phyloP scores from a whole-genome alignment of 768 basidiomycete genomes.

The Serendipita vermifera region DNA sequence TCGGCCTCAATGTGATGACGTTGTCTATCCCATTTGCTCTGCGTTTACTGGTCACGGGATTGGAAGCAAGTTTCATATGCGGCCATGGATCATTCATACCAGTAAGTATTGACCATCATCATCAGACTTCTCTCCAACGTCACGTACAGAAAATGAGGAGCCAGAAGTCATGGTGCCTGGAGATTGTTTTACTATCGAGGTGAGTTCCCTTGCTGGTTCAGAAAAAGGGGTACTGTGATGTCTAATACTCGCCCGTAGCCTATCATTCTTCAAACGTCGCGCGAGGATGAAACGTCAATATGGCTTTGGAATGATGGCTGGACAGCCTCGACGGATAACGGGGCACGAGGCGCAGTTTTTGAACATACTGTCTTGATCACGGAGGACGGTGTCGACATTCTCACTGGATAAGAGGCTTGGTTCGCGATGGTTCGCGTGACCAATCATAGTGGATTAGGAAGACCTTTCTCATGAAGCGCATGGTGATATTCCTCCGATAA shows the following conservation, averaged over 20 bases:
- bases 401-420: slow-evolving; percentile 36
- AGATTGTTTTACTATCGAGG: slow-evolving; percentile 90
- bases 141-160: slow-evolving; percentile 59
- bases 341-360: slow-evolving; percentile 69
- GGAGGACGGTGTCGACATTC: slow-evolving; percentile 58
- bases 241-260: slow-evolving; percentile 35
- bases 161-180: slow-evolving; percentile 72
- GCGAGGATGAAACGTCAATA: slow-evolving; percentile 45
- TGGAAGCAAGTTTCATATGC: slow-evolving; percentile 62
- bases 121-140: not conserved
- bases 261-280: slow-evolving; percentile 46
- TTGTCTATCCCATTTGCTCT: slow-evolving; percentile 49
- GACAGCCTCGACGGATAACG: slow-evolving; percentile 86
- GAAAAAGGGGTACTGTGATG: not conserved
- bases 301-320: slow-evolving; percentile 87
- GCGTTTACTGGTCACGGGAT: slow-evolving; percentile 83
- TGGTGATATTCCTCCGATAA: no score
- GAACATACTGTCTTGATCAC: slow-evolving; percentile 87
- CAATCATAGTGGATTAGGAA: no score
- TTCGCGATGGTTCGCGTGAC: not conserved
- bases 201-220: slow-evolving; percentile 19
- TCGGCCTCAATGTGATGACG: not conserved
- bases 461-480: no score
- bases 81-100: slow-evolving; percentile 74
- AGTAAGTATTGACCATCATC: slow-evolving; percentile 29